phyloP scores from a whole-genome alignment of 1,284 basidiomycete species.

The Cerrena zonata region DNA sequence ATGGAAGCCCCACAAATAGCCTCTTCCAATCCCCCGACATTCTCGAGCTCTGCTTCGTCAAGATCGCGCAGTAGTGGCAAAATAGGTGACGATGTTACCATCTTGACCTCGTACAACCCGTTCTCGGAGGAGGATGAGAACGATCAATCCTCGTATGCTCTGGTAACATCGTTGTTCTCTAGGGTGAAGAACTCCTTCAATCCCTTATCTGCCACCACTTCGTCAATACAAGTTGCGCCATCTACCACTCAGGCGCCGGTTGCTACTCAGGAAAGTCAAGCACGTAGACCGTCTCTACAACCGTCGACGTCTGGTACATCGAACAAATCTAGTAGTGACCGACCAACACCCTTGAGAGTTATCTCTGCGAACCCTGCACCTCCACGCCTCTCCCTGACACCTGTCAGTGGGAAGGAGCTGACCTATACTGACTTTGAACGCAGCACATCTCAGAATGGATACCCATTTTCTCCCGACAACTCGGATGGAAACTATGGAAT shows the following conservation, averaged over 20 bases:
- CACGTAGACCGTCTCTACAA: slow-evolving; percentile 49
- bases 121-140: slow-evolving; percentile 83
- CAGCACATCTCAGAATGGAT: slow-evolving; percentile 48
- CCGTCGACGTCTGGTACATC: slow-evolving; percentile 42
- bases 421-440: slow-evolving; percentile 61
- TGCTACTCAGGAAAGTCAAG: slow-evolving; percentile 34
- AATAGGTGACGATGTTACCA: slow-evolving; percentile 63
- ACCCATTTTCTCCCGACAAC: slow-evolving; percentile 43
- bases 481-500: slow-evolving; percentile 66
- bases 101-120: slow-evolving; percentile 76
- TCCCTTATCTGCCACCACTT: slow-evolving; percentile 48
- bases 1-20: slow-evolving; percentile 20
- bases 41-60: slow-evolving; percentile 20
- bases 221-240: slow-evolving; percentile 21
- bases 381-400: slow-evolving; percentile 75
- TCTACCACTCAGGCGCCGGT: slow-evolving; percentile 21
- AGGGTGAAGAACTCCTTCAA: slow-evolving; percentile 72
- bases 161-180: slow-evolving; percentile 71
- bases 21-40: slow-evolving; percentile 9
- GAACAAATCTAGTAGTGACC: slow-evolving; percentile 45
- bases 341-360: slow-evolving; percentile 51
- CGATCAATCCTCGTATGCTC: slow-evolving; percentile 74
- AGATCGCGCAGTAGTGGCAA: slow-evolving; percentile 61
- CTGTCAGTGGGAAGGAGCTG: slow-evolving; percentile 69
- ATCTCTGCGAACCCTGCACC: slow-evolving; percentile 58